Evolutionary conservation across 257 asterid species (phyloP).

Genomic region (Solanum megistacrolobum): DNA sequence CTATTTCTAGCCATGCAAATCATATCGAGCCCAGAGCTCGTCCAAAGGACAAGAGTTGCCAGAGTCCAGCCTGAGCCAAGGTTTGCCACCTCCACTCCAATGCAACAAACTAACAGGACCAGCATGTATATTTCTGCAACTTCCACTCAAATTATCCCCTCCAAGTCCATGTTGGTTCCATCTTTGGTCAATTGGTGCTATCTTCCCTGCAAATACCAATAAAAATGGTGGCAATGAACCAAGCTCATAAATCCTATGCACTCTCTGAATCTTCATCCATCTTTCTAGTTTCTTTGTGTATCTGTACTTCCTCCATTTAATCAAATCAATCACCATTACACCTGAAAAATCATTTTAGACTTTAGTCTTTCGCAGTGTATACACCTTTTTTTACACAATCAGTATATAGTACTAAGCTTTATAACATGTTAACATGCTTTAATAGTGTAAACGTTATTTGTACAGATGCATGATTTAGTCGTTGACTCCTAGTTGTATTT

Average conservation of each 20-base stretch:
- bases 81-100: conserved; percentile 75
- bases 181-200: conserved; percentile 43
- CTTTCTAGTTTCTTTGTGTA: conserved; percentile 45
- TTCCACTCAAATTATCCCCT: conserved; percentile 52
- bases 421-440: neutral
- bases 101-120: conserved; percentile 60
- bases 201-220: conserved; percentile 46
- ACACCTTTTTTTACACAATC: neutral
- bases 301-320: conserved; percentile 38
- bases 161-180: conserved; percentile 74
- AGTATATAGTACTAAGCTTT: neutral
- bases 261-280: conserved; percentile 62
- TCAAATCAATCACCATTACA: conserved; percentile 56
- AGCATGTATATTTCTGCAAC: conserved; percentile 43
- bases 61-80: conserved; percentile 55
- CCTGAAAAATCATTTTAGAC: conserved; percentile 12
- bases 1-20: conserved; percentile 16
- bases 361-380: no score
- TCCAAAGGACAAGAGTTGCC: conserved; percentile 50
- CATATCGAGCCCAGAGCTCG: conserved; percentile 42
- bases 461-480: neutral
- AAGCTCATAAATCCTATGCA: conserved; percentile 46
- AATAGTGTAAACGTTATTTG: neutral
- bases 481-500: neutral
- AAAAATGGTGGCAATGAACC: conserved; percentile 64